Percentiles rank a stretch among this genome's conserved stretches.
Conservation (phyloP, 768 basidiomycete genomes). For the Amanita phalloides region DNA sequence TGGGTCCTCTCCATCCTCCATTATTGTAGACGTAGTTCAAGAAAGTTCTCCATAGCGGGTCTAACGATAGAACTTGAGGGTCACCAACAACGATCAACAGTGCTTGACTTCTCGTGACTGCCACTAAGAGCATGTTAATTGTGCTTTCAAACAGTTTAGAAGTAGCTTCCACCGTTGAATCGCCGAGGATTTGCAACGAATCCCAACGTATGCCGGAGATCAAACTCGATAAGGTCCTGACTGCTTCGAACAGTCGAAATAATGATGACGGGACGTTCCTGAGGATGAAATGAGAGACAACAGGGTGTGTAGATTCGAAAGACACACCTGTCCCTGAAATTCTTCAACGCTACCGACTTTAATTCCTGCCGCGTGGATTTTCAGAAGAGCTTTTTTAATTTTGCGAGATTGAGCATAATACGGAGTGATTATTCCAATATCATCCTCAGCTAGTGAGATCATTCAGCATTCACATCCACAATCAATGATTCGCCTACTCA, state of each 20-base stretch:
- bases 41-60: slow-evolving; percentile 53
- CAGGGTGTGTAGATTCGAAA: too few relatives aligned
- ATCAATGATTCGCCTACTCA: slow-evolving; percentile 14
- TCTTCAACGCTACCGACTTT: slow-evolving; percentile 62
- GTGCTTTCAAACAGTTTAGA: background rate
- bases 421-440: slow-evolving; percentile 59
- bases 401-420: slow-evolving; percentile 55
- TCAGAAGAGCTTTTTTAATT: slow-evolving; percentile 24
- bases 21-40: slow-evolving; percentile 42
- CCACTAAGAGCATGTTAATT: slow-evolving; percentile 28
- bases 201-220: slow-evolving; percentile 44
- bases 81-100: slow-evolving; percentile 56
- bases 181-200: slow-evolving; percentile 46
- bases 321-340: slow-evolving; percentile 44
- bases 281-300: background rate
- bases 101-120: slow-evolving; percentile 55
- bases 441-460: slow-evolving; percentile 15
- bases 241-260: slow-evolving; percentile 51
- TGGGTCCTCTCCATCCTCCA: slow-evolving; percentile 45
- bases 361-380: slow-evolving; percentile 18
- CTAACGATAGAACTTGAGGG: slow-evolving; percentile 44
- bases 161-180: slow-evolving; percentile 36
- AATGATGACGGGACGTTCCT: slow-evolving; percentile 50
- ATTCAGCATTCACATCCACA: background rate
- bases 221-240: slow-evolving; percentile 34